Percentiles rank a stretch among this genome's conserved stretches.
phyloP scores from a whole-genome alignment of 495 filamentous ascomycete genomes.

The Hypoxylon crocopeplum region DNA sequence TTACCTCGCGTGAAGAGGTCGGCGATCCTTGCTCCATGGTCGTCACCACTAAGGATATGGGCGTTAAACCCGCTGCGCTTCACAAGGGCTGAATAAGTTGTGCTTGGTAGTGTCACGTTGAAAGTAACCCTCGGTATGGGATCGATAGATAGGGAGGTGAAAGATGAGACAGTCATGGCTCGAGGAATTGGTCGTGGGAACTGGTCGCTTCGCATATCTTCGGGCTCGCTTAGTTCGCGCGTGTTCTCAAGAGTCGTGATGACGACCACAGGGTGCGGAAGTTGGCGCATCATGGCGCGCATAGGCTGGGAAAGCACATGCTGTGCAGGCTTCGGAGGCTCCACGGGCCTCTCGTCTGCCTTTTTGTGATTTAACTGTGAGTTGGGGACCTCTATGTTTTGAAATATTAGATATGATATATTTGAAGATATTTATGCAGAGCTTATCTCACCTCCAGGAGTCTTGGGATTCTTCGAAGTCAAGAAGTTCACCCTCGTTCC shows the following conservation, averaged over 20 bases:
- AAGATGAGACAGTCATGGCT: slow-evolving; percentile 84
- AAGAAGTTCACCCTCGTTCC: slow-evolving; percentile 14
- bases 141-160: slow-evolving; percentile 73
- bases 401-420: slow-evolving; percentile 8
- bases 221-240: slow-evolving; percentile 17
- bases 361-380: background rate
- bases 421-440: background rate
- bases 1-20: slow-evolving; percentile 52
- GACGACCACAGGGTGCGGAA: slow-evolving; percentile 77
- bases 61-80: slow-evolving; percentile 53
- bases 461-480: slow-evolving; percentile 1
- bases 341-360: slow-evolving; percentile 30
- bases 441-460: slow-evolving; percentile 13
- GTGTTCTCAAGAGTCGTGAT: slow-evolving; percentile 60
- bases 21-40: slow-evolving; percentile 51
- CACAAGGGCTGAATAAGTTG: slow-evolving; percentile 69
- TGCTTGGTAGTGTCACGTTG: slow-evolving; percentile 76
- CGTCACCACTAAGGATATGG: slow-evolving; percentile 53
- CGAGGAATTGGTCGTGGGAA: slow-evolving; percentile 39
- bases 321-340: slow-evolving; percentile 16
- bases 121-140: slow-evolving; percentile 77
- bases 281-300: slow-evolving; percentile 70
- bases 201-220: slow-evolving; percentile 33
- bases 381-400: background rate
- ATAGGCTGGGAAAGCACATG: slow-evolving; percentile 49